Percentiles rank a stretch among this genome's conserved stretches.
These are phyloP conservation scores for Lignosus rhinocerotis DNA, from an alignment of 1,284 basidiomycete species.

Conservation along the genomic window DNA sequence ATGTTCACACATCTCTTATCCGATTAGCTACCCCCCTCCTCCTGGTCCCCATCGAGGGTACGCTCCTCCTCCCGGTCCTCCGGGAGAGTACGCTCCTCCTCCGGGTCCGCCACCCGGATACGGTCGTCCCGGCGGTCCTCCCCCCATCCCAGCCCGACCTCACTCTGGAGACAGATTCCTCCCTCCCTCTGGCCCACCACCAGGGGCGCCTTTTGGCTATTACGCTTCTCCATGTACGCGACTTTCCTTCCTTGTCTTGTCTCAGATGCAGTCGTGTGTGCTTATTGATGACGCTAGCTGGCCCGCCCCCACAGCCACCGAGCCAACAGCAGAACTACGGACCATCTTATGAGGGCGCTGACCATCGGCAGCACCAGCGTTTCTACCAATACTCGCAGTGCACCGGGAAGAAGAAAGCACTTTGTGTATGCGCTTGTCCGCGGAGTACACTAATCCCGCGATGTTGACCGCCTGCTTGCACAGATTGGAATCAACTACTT, in stretches of 20 bases:
- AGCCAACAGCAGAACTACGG: conserved; percentile 67
- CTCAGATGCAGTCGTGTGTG: neutral
- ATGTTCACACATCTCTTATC: neutral
- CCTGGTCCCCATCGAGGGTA: conserved; percentile 19
- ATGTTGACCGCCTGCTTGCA: neutral
- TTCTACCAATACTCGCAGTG: conserved; percentile 61
- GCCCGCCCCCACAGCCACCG: conserved; percentile 57
- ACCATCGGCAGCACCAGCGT: conserved; percentile 39
- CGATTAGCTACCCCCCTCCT: neutral
- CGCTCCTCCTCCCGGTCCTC: conserved; percentile 16
- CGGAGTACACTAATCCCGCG: neutral
- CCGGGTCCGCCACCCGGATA: conserved; percentile 14
- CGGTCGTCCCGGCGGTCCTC: conserved; percentile 13
- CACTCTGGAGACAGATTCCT: conserved; percentile 26
- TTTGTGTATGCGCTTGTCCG: conserved; percentile 52
- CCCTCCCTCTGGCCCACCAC: conserved; percentile 29
- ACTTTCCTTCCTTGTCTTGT: neutral
- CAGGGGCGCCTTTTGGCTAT: conserved; percentile 13
- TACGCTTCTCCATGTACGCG: conserved; percentile 34
- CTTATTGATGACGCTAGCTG: conserved; percentile 26
- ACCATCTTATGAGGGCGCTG: conserved; percentile 53
- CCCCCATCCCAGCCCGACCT: conserved; percentile 18
- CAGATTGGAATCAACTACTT: conserved; percentile 82
- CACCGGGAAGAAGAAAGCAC: conserved; percentile 68
- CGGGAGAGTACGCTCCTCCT: conserved; percentile 33